Conservation (phyloP, 768 basidiomycete species). For the Tulasnella sp. region DNA sequence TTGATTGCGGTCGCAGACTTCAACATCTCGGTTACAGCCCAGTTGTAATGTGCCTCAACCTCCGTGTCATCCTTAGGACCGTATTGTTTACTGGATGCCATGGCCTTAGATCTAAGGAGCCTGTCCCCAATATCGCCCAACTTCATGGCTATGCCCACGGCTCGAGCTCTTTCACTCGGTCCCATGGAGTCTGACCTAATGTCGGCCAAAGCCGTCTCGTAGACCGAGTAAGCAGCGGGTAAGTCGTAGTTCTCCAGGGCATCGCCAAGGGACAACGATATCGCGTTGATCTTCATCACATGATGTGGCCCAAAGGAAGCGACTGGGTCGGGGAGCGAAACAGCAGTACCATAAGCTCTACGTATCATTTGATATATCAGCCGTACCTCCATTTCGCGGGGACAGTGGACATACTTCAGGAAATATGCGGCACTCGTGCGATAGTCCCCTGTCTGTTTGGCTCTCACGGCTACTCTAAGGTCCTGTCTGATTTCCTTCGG, state of each 20-base stretch:
- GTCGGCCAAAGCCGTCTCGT: not conserved
- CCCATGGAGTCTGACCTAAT: not conserved
- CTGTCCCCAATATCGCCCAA: conserved; percentile 8
- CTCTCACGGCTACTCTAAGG: conserved; percentile 2
- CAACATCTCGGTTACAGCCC: conserved; percentile 6
- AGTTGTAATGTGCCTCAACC: not conserved
- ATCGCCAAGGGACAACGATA: conserved; percentile 3
- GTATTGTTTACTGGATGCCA: not conserved
- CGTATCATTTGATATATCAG: not conserved
- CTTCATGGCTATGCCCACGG: conserved; percentile 10
- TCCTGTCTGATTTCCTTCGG: conserved; percentile 4
- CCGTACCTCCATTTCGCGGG: not conserved
- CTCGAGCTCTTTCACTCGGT: not conserved
- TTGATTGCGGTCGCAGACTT: not conserved
- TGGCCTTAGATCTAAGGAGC: not conserved
- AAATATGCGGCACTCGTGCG: not conserved
- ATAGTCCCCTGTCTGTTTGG: conserved; percentile 8
- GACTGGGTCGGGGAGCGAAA: not conserved
- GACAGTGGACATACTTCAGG: not conserved
- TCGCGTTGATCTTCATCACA: not conserved
- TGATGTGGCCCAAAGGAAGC: conserved; percentile 1
- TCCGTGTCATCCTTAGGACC: conserved; percentile 6
- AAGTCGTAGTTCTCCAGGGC: not conserved
- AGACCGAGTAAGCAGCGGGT: not conserved
- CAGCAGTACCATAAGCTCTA: conserved; percentile 1